Evolutionary conservation across 768 basidiomycete species (phyloP).

Genomic region (Boletus vermiculosoides): DNA sequence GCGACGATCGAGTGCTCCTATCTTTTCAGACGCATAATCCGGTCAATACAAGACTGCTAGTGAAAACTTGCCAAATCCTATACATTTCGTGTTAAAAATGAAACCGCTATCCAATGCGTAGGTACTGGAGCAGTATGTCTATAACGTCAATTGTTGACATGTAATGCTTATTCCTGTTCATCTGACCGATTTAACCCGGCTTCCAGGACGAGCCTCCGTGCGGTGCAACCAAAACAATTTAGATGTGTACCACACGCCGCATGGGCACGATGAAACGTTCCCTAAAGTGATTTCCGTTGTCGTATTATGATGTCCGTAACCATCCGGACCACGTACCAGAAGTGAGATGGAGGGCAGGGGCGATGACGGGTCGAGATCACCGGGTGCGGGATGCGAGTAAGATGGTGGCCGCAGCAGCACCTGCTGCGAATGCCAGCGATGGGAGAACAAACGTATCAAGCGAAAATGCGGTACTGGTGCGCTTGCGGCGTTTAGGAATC

Average conservation of each 20-base stretch:
- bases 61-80: neutral
- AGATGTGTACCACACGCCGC: neutral
- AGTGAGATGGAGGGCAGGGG: neutral
- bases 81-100: neutral
- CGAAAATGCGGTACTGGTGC: conserved; percentile 2
- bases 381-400: conserved; percentile 32
- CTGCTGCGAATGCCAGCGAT: conserved; percentile 42
- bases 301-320: neutral
- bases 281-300: conserved; percentile 5
- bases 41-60: no score
- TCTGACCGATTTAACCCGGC: neutral
- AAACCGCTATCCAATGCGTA: neutral
- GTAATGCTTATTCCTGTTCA: neutral
- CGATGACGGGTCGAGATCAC: conserved; percentile 17
- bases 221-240: neutral
- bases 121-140: neutral
- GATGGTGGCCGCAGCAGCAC: conserved; percentile 39
- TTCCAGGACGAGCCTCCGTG: neutral
- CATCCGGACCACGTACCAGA: conserved; percentile 9
- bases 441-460: conserved; percentile 27
- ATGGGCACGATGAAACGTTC: neutral
- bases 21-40: no score
- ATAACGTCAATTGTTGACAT: neutral
- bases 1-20: no score
- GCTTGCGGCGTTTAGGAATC: conserved; percentile 10